Base-by-base conservation (phyloP, 2,329 filamentous ascomycete genomes). In the Tolypocladium tropicale region DNA sequence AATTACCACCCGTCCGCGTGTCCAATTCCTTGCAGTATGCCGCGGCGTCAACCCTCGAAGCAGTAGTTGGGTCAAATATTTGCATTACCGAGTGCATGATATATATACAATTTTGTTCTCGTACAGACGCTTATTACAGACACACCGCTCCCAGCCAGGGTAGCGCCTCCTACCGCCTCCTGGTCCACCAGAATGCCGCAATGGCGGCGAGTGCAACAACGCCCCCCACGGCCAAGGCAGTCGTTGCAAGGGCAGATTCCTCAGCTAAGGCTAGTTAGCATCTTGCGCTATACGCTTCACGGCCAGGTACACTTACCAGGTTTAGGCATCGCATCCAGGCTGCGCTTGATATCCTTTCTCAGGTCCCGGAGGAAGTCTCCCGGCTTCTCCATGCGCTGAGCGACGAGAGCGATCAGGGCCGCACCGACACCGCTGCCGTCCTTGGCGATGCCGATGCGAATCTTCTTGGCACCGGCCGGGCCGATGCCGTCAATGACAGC, bases 361-460 rank as follows among this genome's bases (percentile, higher is more conserved):
- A 80, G 59, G 57, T 74, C 69, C 43, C 65, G 66, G 53, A 79
- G 60, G 60, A 73, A 74, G 55, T 79, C 76, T 3, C 65, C 68
- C 12, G 70, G 69, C 72, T 79, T 79, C 71, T 84, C 80, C 76
- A 80, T 83, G 66, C 79, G 76, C 2, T 88, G 88, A 1, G 93
- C 93, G 32, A 96, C 89, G 53, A 96, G 81, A 53, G 94, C 94
- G 72, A 97, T 97, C 64, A 99, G 76, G 43, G 94, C 94, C 3
- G 94, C 94, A 54, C 94, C 94, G 25, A 75, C 73, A 57, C 73
- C 94, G 61, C 89, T 94, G 52, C 94, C 94, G 69, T 99, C 94
- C 78, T 96, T 96, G 59, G 94, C 94, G 66, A 97, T 94, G 25
- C 93, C 94, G 66, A 99, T 96, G 56, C 90, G 82, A 61, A 99